phyloP scores from a whole-genome alignment of 1,284 basidiomycete species.

The Tilletia caries region DNA sequence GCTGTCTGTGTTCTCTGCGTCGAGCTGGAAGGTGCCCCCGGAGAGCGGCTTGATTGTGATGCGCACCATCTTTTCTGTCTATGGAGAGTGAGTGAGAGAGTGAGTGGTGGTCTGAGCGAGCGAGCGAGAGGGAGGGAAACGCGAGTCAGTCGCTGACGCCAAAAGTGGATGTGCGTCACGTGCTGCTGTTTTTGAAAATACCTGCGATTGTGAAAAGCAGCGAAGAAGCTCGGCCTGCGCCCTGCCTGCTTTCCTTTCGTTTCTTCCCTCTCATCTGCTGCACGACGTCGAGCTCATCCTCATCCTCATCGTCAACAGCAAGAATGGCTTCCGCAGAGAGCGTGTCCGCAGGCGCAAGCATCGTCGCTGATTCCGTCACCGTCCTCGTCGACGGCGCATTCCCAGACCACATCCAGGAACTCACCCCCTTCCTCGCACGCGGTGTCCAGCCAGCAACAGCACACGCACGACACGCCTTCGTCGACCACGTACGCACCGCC shows the following conservation, averaged over 20 bases:
- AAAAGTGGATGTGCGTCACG: background rate
- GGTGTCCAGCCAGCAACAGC: slow-evolving; percentile 28
- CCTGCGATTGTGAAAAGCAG: background rate
- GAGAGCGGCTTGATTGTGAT: slow-evolving; percentile 49
- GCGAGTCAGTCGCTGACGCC: too few species aligned
- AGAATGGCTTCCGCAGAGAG: slow-evolving; percentile 1
- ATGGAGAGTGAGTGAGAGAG: background rate
- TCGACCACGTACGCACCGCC: slow-evolving; percentile 30
- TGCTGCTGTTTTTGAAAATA: background rate
- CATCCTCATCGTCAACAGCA: background rate
- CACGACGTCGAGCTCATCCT: too few species aligned
- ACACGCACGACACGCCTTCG: slow-evolving; percentile 36
- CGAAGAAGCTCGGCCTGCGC: background rate
- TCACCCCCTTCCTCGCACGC: slow-evolving; percentile 42
- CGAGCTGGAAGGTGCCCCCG: slow-evolving; percentile 50
- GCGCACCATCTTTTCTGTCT: slow-evolving; percentile 38
- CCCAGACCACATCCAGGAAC: slow-evolving; percentile 43
- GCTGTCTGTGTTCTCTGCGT: slow-evolving; percentile 47
- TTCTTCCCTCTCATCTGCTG: background rate
- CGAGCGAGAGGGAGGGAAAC: background rate
- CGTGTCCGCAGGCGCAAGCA: slow-evolving; percentile 15
- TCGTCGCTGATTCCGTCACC: slow-evolving; percentile 45
- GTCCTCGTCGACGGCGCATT: slow-evolving; percentile 49
- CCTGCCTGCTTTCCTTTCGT: background rate
- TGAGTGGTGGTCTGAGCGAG: background rate